These are phyloP conservation scores for Heliamphora exappendiculata DNA, from an alignment of 148 eudicot species.

Conservation along the genomic window DNA sequence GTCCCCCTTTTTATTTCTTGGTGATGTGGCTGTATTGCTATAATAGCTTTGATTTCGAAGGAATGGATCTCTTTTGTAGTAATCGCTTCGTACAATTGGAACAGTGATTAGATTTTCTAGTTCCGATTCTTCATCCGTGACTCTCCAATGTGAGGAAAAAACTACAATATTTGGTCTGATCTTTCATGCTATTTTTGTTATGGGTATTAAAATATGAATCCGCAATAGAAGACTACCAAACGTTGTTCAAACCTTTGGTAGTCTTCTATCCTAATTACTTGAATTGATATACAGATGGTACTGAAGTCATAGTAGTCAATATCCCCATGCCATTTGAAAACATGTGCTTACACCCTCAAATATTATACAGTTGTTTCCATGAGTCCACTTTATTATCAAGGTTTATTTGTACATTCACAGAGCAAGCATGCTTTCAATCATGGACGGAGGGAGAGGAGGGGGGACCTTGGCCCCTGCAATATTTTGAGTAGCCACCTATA, in stretches of 20 bases:
- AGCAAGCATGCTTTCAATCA: no score
- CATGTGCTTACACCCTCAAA: neutral
- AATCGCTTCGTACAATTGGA: neutral
- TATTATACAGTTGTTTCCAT: neutral
- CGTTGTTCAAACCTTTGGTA: neutral
- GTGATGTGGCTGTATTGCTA: neutral
- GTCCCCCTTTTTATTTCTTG: neutral
- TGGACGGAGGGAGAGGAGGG: no score
- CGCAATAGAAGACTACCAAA: neutral
- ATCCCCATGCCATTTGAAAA: neutral
- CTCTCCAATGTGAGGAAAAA: neutral
- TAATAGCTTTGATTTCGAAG: neutral
- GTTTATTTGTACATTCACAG: neutral
- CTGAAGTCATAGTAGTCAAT: neutral
- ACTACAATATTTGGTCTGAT: neutral
- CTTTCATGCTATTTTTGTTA: neutral
- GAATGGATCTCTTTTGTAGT: neutral
- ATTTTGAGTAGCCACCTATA: no score
- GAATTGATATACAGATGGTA: neutral
- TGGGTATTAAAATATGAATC: neutral
- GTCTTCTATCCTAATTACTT: neutral
- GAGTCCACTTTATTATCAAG: neutral
- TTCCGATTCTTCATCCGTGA: neutral
- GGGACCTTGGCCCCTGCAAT: no score
- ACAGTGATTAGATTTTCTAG: neutral